Conservation (phyloP, 2,329 filamentous ascomycete genomes). For the Aspergillus glaucus region DNA sequence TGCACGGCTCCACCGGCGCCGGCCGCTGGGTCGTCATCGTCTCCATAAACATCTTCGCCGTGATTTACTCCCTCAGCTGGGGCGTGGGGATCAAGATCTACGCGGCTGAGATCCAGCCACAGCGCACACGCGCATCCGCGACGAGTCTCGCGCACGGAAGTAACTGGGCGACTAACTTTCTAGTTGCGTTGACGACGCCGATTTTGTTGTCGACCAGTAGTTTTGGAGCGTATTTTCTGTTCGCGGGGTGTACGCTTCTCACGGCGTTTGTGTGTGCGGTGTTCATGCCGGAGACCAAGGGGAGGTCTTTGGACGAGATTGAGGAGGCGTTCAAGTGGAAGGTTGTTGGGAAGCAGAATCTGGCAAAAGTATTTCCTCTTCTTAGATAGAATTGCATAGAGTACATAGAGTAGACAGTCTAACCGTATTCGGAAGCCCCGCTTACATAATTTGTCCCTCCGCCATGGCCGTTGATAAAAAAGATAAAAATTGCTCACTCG, state of each 20-base stretch:
- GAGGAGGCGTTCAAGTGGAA: constrained; percentile 40
- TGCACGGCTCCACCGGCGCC: constrained; percentile 21
- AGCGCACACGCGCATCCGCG: constrained; percentile 49
- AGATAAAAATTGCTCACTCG: neutral
- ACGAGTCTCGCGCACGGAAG: constrained; percentile 48
- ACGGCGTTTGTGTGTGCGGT: constrained; percentile 35
- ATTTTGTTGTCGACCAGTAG: constrained; percentile 38
- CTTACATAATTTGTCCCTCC: neutral
- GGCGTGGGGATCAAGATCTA: constrained; percentile 53
- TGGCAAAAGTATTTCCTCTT: no score
- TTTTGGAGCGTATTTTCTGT: constrained; percentile 44
- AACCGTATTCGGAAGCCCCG: neutral
- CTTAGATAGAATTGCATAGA: no score
- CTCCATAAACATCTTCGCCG: constrained; percentile 23
- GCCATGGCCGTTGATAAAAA: neutral
- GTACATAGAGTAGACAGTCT: neutral
- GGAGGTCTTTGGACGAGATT: constrained; percentile 45
- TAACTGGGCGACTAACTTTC: constrained; percentile 45
- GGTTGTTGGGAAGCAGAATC: neutral
- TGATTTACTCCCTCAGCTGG: constrained; percentile 40
- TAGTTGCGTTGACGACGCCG: constrained; percentile 42
- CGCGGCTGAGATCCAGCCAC: constrained; percentile 53
- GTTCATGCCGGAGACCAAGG: constrained; percentile 49
- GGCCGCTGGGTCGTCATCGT: constrained; percentile 27
- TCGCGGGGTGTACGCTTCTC: constrained; percentile 35